Base-by-base conservation (phyloP, 192 early-diverging fungal genomes). In the Martensiomyces pterosporus region DNA sequence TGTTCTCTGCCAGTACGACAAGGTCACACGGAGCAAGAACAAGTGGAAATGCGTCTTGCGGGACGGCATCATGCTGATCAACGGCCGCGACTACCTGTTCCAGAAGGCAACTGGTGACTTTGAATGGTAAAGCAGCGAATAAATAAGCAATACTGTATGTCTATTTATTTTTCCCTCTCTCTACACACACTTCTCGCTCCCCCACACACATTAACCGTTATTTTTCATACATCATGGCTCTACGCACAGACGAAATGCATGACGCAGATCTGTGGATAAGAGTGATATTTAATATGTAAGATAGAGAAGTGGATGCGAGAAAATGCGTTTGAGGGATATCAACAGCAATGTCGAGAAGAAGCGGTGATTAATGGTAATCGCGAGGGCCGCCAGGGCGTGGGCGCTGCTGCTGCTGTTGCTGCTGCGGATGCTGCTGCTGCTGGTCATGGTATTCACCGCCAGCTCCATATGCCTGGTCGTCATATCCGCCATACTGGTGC, bases 11-110 rank as follows among this genome's bases (percentile, higher is more conserved):
- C 77, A 86, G 55, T 86, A 88, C 61, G 86, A 86, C 35, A 88
- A 88, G 58, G 87, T 98, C 23, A 87, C 84, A 12, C 80, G 94
- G 35, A 92, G 90, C 46, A 99, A 96, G 74, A 99, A 94, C 79
- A 96, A 94, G 75, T 99, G 96, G 96, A 96, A 96, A 81, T 96
- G 92, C 60, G 81, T 91, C 4, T 76, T 99, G 39, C 90, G 91
- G 68, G 96, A 99, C 57, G 96, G 96, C 13, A 94, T 99, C 58
- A 86, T 95, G 78, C 68, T 92, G 53, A 82, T 95, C 43, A 92
- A 97, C 54, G 96, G 96, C 24, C 84, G 83, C 43, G 96, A 99
- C 58, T 96, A 92, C 57, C 63, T 97, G 32, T 99, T 99, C 79
- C 84, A 91, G 57, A 88, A 86, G 68, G 90, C 89, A 5, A 96